Evolutionary conservation across 176 grass and related monocot species (phyloP).

Genomic region (Musa acuminata): DNA sequence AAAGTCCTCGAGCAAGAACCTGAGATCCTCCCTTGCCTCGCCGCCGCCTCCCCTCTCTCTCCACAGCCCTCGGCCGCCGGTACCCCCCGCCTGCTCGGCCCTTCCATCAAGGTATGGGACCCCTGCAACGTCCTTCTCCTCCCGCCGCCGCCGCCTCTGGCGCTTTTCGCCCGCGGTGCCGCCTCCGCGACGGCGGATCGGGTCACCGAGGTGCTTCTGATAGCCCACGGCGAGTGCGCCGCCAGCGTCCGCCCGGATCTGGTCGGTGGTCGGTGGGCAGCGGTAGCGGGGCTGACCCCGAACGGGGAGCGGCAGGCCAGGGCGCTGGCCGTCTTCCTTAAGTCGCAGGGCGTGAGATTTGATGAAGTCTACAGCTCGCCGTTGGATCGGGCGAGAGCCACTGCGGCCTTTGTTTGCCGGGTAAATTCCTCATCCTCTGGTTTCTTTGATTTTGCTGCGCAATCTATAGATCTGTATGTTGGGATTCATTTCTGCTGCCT

Average conservation of each 20-base stretch:
- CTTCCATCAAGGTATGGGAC: conserved; percentile 87
- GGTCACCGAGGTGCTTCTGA: conserved; percentile 7
- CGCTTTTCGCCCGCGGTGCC: conserved; percentile 1
- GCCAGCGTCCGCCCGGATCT: conserved; percentile 6
- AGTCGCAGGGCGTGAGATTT: conserved; percentile 14
- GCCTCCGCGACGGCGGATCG: conserved; percentile 6
- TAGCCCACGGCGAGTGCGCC: conserved; percentile 2
- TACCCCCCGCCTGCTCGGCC: conserved; percentile 56
- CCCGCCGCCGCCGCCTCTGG: conserved; percentile 22
- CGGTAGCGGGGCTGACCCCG: conserved; percentile 1
- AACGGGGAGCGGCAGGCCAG: conserved; percentile 13
- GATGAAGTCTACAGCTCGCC: conserved; percentile 16
- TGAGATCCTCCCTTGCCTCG: conserved; percentile 78
- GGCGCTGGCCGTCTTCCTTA: conserved; percentile 22
- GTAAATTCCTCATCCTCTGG: not conserved
- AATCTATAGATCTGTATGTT: not conserved
- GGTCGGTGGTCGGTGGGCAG: not conserved
- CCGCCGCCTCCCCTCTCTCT: conserved; percentile 71
- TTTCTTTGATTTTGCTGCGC: not conserved
- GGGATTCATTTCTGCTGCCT: not conserved
- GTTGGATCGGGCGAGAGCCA: conserved; percentile 20
- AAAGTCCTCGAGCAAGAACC: conserved; percentile 90
- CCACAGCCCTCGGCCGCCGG: conserved; percentile 68
- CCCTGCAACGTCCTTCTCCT: conserved; percentile 77
- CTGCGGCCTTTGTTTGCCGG: conserved; percentile 17